Evolutionary conservation across 441 rosid species (phyloP), one percentile per base, ranked within the genome.

Genomic region (Aleurites moluccanus): DNA sequence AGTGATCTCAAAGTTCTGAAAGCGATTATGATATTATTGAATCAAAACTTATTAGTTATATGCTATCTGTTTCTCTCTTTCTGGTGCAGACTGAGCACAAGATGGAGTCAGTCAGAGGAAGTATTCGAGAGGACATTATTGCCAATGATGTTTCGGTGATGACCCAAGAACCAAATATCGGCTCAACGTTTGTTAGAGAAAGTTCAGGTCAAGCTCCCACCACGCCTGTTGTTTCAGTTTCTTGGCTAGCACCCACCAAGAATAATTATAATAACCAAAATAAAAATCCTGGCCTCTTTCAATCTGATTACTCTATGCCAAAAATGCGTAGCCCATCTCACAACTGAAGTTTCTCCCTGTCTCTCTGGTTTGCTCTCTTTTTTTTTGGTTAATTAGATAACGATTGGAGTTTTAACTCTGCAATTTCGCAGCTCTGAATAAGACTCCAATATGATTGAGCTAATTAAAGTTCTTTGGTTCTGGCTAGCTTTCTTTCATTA

Each of bases 281-380:
- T 38, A 38, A 38, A 38, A 5, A 38, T 63, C 77, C 78, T 27
- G 84, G 77, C 10, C 83, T 75, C 18, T 56, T 84, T 77, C 79
- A 78, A 81, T 84, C 87, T 2, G 92, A 88, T 77, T 88, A 88
- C 77, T 85, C 92, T 33, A 78, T 77, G 70, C 90, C 90, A 15
- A 79, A 69, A 79, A 83, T 82, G 50, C 86, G 86, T 8, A 76
- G 85, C 50, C 89, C 90, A 35, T 86, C 87, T 73, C 90, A 87
- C 61, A 86, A 86, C 56, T 83, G 77, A 83, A 14, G 9, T 13
- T 28, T 38, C 62, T 62, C 30, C 40, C 45, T 57, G 6, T 38
- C 6, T 38, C 40, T 38, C 40, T 38, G 40, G 40, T 38, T 38
- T 38, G 40, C 40, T 4, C 38, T 38, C 2, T 38, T 9, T 38